These are phyloP conservation scores for Cyclotella distinguenda DNA, from an alignment of 108 stramenopile species.

Conservation along the genomic window DNA sequence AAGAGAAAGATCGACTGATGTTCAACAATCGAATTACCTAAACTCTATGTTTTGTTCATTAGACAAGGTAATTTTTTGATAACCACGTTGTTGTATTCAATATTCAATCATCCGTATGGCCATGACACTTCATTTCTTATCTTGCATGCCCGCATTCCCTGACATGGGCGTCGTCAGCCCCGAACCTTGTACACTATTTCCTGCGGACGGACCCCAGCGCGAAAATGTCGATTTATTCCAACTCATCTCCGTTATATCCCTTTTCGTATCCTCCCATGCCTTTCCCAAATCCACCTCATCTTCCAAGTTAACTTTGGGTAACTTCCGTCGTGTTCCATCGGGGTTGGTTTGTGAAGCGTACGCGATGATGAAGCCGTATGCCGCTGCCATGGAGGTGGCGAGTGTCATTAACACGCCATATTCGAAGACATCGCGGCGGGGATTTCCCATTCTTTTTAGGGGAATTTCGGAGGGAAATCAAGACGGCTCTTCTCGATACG, in stretches of 20 bases:
- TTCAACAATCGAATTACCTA: neutral
- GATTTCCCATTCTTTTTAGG: slow-evolving; percentile 32
- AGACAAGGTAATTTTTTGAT: too few relatives aligned
- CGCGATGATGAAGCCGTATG: slow-evolving; percentile 28
- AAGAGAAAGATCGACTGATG: slow-evolving; percentile 25
- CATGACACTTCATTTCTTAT: too few relatives aligned
- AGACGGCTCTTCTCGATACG: neutral
- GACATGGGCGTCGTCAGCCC: too few relatives aligned
- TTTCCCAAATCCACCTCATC: slow-evolving; percentile 35
- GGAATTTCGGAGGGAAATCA: neutral
- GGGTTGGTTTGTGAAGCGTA: slow-evolving; percentile 23
- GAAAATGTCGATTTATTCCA: slow-evolving; percentile 17
- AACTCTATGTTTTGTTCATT: too few relatives aligned
- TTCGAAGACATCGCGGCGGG: slow-evolving; percentile 46
- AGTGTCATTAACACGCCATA: slow-evolving; percentile 42
- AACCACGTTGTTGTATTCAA: neutral
- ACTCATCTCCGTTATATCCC: neutral
- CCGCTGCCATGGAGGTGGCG: slow-evolving; percentile 36
- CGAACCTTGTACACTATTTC: too few relatives aligned
- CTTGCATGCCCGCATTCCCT: too few relatives aligned
- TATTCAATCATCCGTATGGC: neutral
- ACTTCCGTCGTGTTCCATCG: slow-evolving; percentile 32
- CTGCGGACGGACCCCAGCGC: too few relatives aligned
- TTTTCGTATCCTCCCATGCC: slow-evolving; percentile 36
- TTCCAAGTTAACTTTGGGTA: slow-evolving; percentile 41